Evolutionary conservation across 345 rosid genomes (phyloP).

Genomic region (Eucalyptus curtisii): DNA sequence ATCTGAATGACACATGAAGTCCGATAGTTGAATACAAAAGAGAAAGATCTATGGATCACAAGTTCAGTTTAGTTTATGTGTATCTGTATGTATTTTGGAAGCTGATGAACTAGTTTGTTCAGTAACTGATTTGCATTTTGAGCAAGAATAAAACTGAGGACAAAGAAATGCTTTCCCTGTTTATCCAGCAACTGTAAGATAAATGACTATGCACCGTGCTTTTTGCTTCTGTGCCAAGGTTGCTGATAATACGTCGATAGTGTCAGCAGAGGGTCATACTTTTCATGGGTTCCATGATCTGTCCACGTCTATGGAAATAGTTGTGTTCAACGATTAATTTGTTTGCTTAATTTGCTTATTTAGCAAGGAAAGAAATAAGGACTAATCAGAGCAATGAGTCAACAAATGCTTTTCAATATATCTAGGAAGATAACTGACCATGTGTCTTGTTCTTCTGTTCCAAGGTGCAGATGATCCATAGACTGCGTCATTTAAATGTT

Average conservation of each 20-base stretch:
- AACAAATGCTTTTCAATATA: not conserved
- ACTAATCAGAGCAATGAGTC: not conserved
- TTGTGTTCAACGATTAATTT: not conserved
- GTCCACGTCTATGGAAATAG: slow-evolving; percentile 65
- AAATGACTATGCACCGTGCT: too few relatives aligned
- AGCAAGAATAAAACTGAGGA: not conserved
- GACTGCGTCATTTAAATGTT: slow-evolving; percentile 95
- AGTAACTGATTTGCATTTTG: not conserved
- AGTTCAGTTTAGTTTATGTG: not conserved
- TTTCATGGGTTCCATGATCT: slow-evolving; percentile 88
- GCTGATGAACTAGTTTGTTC: not conserved
- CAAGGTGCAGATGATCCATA: slow-evolving; percentile 92
- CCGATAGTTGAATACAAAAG: not conserved
- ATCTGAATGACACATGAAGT: not conserved
- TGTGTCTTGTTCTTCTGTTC: not conserved
- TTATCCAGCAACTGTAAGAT: not conserved
- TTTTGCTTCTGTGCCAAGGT: slow-evolving; percentile 21
- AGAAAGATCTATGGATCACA: not conserved
- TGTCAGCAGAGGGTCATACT: slow-evolving; percentile 60
- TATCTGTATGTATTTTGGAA: not conserved
- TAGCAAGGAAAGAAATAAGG: not conserved
- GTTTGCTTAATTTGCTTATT: not conserved
- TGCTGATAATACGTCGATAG: slow-evolving; percentile 86
- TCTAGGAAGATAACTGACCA: not conserved
- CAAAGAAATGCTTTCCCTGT: not conserved